Conservation (phyloP, 225 moss, liverwort and hornwort genomes). For the Straminergon stramineum region DNA sequence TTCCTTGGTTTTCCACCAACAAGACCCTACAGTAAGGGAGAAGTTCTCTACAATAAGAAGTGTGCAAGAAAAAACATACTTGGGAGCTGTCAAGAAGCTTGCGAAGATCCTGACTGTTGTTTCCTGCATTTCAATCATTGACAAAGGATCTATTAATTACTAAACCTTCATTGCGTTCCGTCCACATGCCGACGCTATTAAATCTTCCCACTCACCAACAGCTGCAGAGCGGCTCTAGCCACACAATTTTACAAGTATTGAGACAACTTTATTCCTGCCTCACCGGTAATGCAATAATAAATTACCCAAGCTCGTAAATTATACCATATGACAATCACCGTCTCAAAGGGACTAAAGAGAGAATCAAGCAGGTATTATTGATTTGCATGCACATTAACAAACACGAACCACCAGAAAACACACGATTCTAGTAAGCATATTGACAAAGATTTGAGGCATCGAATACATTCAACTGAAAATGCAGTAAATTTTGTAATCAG, state of each 20-base stretch:
- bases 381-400: not conserved
- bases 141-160: not conserved
- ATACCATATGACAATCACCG: not conserved
- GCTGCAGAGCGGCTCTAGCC: not conserved
- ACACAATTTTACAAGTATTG: not conserved
- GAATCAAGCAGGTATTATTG: not conserved
- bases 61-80: conserved; percentile 18
- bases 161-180: not conserved
- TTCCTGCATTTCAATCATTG: conserved; percentile 28
- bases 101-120: conserved; percentile 57
- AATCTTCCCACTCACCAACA: not conserved
- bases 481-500: not conserved
- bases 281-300: not conserved
- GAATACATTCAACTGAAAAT: not conserved
- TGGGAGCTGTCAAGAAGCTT: conserved; percentile 64
- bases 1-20: not conserved
- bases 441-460: not conserved
- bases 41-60: not conserved
- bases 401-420: not conserved
- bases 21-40: not conserved
- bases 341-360: not conserved
- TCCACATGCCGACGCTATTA: not conserved
- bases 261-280: not conserved
- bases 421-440: not conserved
- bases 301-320: not conserved